Evolutionary conservation across 345 rosid species (phyloP).

Genomic region (Physaria fendleri): DNA sequence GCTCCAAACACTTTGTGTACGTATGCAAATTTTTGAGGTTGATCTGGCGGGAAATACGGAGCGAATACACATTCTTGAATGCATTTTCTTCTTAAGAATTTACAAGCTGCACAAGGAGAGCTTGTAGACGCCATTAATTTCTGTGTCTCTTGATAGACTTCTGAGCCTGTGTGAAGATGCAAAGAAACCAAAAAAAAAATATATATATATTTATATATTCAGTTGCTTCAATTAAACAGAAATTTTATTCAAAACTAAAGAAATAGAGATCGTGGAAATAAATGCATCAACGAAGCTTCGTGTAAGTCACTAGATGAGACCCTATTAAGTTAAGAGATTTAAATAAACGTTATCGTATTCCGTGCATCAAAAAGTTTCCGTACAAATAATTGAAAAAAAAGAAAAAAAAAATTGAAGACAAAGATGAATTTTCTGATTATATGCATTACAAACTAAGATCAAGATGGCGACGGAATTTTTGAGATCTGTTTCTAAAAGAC

Average conservation of each 20-base stretch:
- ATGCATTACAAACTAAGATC: slow-evolving; percentile 2
- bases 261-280: slow-evolving; percentile 32
- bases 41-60: slow-evolving; percentile 66
- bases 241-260: background rate
- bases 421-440: background rate
- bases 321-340: background rate
- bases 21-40: slow-evolving; percentile 43
- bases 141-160: background rate
- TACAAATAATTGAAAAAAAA: slow-evolving; percentile 7
- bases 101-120: slow-evolving; percentile 64
- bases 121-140: slow-evolving; percentile 40
- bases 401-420: background rate
- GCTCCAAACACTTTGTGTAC: slow-evolving; percentile 62
- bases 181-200: background rate
- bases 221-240: background rate
- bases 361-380: slow-evolving; percentile 9
- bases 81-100: slow-evolving; percentile 54
- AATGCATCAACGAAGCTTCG: slow-evolving; percentile 32
- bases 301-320: slow-evolving; percentile 13
- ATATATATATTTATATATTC: too few species aligned
- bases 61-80: slow-evolving; percentile 64
- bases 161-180: background rate
- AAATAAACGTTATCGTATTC: slow-evolving; percentile 10
- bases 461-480: background rate
- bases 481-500: slow-evolving; percentile 11